A percentile compares a stretch with the other conserved stretches of the same genome.
These are phyloP conservation scores for Austropuccinia psidii DNA, from an alignment of 1,284 basidiomycete genomes.

Conservation along the genomic window DNA sequence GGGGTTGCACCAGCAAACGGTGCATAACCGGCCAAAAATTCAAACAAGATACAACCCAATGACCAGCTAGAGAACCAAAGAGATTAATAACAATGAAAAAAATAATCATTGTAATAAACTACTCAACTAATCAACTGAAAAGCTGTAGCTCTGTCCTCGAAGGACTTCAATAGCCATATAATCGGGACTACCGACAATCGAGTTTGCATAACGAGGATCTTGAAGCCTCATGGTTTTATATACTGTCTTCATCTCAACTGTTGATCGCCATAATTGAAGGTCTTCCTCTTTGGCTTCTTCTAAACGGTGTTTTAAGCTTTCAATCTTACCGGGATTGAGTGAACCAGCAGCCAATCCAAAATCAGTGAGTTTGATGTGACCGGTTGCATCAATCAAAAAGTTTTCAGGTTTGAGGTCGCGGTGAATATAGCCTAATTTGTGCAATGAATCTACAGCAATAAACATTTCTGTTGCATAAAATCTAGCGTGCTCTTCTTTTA, in stretches of 20 bases:
- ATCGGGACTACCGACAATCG: constrained; percentile 95
- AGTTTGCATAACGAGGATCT: constrained; percentile 90
- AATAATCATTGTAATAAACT: neutral
- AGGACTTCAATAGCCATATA: constrained; percentile 54
- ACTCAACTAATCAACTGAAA: constrained; percentile 37
- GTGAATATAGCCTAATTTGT: constrained; percentile 83
- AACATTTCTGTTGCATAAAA: constrained; percentile 98
- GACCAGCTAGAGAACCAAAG: constrained; percentile 69
- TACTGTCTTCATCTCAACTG: constrained; percentile 86
- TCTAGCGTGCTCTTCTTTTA: constrained; percentile 88
- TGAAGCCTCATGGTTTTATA: constrained; percentile 86
- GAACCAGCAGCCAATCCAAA: constrained; percentile 97
- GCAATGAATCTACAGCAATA: constrained; percentile 75
- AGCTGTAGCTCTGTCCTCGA: constrained; percentile 31
- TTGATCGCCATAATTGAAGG: constrained; percentile 73
- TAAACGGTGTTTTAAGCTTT: constrained; percentile 83
- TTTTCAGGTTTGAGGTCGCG: constrained; percentile 59
- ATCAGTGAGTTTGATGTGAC: constrained; percentile 97
- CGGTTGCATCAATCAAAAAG: constrained; percentile 88
- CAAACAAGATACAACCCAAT: constrained; percentile 94
- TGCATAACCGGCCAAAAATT: constrained; percentile 64
- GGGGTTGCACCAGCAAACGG: constrained; percentile 92
- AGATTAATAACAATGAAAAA: neutral
- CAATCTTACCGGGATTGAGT: constrained; percentile 87
- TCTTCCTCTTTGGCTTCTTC: constrained; percentile 94